These are phyloP conservation scores for Ulmus americana DNA, from an alignment of 331 rosid species.

Conservation along the genomic window DNA sequence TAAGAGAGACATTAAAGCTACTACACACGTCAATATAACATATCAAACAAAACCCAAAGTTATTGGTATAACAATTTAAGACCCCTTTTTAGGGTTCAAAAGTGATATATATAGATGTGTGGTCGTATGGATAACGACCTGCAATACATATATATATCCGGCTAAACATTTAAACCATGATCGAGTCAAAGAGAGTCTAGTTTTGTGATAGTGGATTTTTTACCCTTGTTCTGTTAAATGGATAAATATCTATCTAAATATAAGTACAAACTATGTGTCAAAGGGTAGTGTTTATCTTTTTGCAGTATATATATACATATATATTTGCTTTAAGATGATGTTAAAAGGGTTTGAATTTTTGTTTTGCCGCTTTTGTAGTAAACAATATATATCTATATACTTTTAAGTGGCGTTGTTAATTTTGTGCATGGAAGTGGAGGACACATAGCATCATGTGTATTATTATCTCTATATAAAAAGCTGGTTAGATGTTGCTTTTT, in stretches of 20 bases:
- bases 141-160: too few species aligned
- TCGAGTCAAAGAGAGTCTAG: background rate
- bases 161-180: background rate
- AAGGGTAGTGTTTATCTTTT: background rate
- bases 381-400: slow-evolving; percentile 7
- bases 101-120: slow-evolving; percentile 1
- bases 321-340: too few species aligned
- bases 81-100: slow-evolving; percentile 3
- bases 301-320: too few species aligned
- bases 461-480: background rate
- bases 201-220: too few species aligned
- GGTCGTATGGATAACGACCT: background rate
- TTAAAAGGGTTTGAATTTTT: background rate
- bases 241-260: background rate
- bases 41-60: slow-evolving; percentile 15
- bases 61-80: slow-evolving; percentile 14
- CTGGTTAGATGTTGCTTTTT: slow-evolving; percentile 1
- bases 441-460: slow-evolving; percentile 23
- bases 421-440: slow-evolving; percentile 33
- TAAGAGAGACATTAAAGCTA: slow-evolving; percentile 3
- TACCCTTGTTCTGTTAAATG: too few species aligned
- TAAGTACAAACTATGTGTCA: slow-evolving; percentile 10
- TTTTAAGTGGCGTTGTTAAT: slow-evolving; percentile 7
- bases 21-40: background rate
- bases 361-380: slow-evolving; percentile 17